Conservation (phyloP, 1,139 yeast genomes). For the Yarrowia galli region DNA sequence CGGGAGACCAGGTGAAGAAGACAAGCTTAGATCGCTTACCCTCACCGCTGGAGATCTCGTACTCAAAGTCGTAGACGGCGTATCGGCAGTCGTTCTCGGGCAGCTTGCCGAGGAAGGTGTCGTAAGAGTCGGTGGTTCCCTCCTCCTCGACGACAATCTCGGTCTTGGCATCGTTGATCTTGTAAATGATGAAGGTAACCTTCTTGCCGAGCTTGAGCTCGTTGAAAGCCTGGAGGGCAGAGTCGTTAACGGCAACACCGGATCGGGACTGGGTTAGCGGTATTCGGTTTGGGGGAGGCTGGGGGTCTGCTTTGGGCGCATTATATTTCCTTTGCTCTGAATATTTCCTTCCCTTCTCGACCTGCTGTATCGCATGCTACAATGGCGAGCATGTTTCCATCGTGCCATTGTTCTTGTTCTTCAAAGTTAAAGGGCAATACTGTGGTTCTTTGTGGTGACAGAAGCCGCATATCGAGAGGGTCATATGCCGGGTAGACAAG, state of each 20-base stretch:
- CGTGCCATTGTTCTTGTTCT: slow-evolving; percentile 9
- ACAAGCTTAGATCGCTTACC: slow-evolving; percentile 95
- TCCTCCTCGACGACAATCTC: slow-evolving; percentile 89
- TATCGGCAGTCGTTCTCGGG: slow-evolving; percentile 97
- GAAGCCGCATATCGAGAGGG: slow-evolving; percentile 15
- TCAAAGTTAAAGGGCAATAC: slow-evolving; percentile 15
- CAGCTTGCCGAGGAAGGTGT: slow-evolving; percentile 79
- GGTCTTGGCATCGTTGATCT: slow-evolving; percentile 83
- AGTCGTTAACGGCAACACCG: slow-evolving; percentile 89
- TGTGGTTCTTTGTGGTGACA: slow-evolving; percentile 3
- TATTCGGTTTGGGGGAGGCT: not conserved
- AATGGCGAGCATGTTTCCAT: not conserved
- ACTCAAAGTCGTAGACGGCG: slow-evolving; percentile 96
- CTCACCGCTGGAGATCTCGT: slow-evolving; percentile 86
- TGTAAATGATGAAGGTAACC: slow-evolving; percentile 80
- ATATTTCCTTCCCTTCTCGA: not conserved
- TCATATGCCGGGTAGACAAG: not conserved
- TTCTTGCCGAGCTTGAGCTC: slow-evolving; percentile 95
- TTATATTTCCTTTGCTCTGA: not conserved
- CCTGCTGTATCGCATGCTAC: slow-evolving; percentile 18
- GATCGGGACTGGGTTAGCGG: slow-evolving; percentile 38
- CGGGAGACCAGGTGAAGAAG: slow-evolving; percentile 97
- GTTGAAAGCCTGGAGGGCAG: slow-evolving; percentile 90
- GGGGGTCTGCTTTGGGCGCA: not conserved
- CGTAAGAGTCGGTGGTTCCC: slow-evolving; percentile 77